Conservation (phyloP, 2,329 filamentous ascomycete genomes). For the Didymella keratinophila region DNA sequence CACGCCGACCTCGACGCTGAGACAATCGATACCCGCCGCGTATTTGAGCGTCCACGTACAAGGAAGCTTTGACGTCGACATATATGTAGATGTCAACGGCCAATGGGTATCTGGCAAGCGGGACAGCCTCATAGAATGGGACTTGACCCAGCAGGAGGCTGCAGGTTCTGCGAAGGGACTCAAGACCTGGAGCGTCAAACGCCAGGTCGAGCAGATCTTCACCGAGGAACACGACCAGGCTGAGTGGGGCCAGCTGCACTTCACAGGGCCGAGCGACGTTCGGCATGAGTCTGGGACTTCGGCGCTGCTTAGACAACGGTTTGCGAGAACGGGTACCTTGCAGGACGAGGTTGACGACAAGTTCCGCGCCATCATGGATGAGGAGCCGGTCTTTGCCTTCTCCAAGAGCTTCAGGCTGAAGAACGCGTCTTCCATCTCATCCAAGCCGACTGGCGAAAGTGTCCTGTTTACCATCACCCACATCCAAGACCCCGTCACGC, state of each 20-base stretch:
- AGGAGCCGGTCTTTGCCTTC: slow-evolving; percentile 85
- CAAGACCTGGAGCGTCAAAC: slow-evolving; percentile 72
- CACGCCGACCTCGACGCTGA: slow-evolving; percentile 79
- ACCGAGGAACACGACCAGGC: slow-evolving; percentile 76
- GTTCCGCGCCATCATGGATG: slow-evolving; percentile 75
- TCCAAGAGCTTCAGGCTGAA: slow-evolving; percentile 49
- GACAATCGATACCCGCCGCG: slow-evolving; percentile 82
- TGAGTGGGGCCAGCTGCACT: slow-evolving; percentile 84
- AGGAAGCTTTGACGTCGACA: slow-evolving; percentile 63
- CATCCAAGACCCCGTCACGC: slow-evolving; percentile 79
- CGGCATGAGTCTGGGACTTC: slow-evolving; percentile 77
- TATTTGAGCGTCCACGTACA: slow-evolving; percentile 77
- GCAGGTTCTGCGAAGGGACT: slow-evolving; percentile 53
- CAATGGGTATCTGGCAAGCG: slow-evolving; percentile 84
- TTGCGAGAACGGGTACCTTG: slow-evolving; percentile 72
- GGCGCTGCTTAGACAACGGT: slow-evolving; percentile 69
- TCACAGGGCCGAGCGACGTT: slow-evolving; percentile 73
- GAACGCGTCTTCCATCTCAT: slow-evolving; percentile 10
- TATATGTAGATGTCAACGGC: slow-evolving; percentile 59
- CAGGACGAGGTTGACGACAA: slow-evolving; percentile 70
- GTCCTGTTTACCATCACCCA: slow-evolving; percentile 79
- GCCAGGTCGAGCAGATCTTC: slow-evolving; percentile 70
- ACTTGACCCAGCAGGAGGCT: slow-evolving; percentile 58
- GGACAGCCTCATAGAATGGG: slow-evolving; percentile 74
- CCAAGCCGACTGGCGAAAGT: slow-evolving; percentile 47